Conservation (phyloP, 78 protist species). For the Tieghemostelium lacteum region DNA sequence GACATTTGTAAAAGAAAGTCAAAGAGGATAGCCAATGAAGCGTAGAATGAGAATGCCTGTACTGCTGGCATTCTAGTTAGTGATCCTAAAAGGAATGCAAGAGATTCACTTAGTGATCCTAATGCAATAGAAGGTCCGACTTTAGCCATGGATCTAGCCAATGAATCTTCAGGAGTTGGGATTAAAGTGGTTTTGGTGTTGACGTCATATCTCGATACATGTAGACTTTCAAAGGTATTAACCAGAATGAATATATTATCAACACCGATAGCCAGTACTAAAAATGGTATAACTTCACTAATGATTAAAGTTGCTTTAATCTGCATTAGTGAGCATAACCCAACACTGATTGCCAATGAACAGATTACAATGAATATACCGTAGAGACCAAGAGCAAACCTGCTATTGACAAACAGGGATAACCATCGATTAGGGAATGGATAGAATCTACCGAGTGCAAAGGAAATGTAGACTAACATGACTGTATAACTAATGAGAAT, state of each 20-base stretch:
- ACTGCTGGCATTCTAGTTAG: conserved; percentile 90
- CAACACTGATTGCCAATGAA: conserved; percentile 59
- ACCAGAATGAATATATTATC: conserved; percentile 88
- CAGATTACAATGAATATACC: conserved; percentile 83
- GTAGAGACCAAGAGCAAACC: conserved; percentile 74
- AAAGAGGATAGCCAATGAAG: conserved; percentile 80
- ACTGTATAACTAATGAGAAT: conserved; percentile 60
- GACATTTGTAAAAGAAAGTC: conserved; percentile 86
- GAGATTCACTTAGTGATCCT: conserved; percentile 82
- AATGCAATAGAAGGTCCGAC: conserved; percentile 87
- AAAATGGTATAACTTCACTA: conserved; percentile 89
- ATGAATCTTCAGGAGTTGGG: conserved; percentile 50
- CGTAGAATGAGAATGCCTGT: conserved; percentile 82
- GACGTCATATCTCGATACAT: conserved; percentile 1
- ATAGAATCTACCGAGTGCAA: conserved; percentile 82
- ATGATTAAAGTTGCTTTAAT: conserved; percentile 89
- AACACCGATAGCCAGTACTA: conserved; percentile 90
- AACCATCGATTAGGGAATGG: conserved; percentile 27
- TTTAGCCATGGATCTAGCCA: conserved; percentile 60
- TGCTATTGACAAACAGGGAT: conserved; percentile 51
- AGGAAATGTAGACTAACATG: conserved; percentile 84
- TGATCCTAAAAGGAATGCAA: conserved; percentile 90
- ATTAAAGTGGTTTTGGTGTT: background rate
- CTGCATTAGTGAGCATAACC: conserved; percentile 25
- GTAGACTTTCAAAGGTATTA: conserved; percentile 73